A percentile compares a stretch with the other conserved stretches of the same genome.
phyloP scores from a whole-genome alignment of 371 early-diverging fungal genomes.

The Batkoa obscura region DNA sequence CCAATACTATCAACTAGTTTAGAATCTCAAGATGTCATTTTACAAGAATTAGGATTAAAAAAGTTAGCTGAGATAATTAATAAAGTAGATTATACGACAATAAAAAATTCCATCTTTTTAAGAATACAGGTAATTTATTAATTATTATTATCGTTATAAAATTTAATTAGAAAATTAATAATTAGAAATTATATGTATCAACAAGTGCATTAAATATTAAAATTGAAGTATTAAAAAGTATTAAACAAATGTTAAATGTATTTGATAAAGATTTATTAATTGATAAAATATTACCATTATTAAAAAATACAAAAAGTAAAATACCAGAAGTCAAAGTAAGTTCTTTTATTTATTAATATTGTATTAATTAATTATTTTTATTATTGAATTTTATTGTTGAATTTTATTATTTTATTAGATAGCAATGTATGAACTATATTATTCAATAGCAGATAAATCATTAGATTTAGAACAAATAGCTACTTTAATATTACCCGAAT shows the following conservation, averaged over 20 bases:
- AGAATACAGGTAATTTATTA: slow-evolving; percentile 30
- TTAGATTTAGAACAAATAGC: slow-evolving; percentile 58
- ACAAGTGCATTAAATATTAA: slow-evolving; percentile 52
- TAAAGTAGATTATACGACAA: slow-evolving; percentile 42
- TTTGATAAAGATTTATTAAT: slow-evolving; percentile 36
- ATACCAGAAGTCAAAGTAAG: slow-evolving; percentile 57
- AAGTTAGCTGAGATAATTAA: slow-evolving; percentile 38
- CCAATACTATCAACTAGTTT: slow-evolving; percentile 17
- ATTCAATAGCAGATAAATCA: slow-evolving; percentile 42
- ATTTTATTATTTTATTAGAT: slow-evolving; percentile 18
- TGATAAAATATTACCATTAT: slow-evolving; percentile 51
- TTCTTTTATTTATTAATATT: neutral
- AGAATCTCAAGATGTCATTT: slow-evolving; percentile 26
- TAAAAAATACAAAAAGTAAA: slow-evolving; percentile 54
- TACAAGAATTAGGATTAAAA: slow-evolving; percentile 60
- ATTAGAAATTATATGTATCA: slow-evolving; percentile 35
- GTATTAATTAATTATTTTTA: too few species aligned
- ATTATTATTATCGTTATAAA: too few species aligned
- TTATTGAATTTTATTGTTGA: neutral
- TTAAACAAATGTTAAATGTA: slow-evolving; percentile 46
- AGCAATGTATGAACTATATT: slow-evolving; percentile 58
- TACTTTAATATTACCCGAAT: slow-evolving; percentile 49
- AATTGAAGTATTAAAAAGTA: slow-evolving; percentile 46
- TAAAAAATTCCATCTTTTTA: slow-evolving; percentile 51
- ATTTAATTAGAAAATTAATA: neutral